Base-by-base conservation (phyloP, 164 flowering plant genomes). In the Paratinospora sagittata region DNA sequence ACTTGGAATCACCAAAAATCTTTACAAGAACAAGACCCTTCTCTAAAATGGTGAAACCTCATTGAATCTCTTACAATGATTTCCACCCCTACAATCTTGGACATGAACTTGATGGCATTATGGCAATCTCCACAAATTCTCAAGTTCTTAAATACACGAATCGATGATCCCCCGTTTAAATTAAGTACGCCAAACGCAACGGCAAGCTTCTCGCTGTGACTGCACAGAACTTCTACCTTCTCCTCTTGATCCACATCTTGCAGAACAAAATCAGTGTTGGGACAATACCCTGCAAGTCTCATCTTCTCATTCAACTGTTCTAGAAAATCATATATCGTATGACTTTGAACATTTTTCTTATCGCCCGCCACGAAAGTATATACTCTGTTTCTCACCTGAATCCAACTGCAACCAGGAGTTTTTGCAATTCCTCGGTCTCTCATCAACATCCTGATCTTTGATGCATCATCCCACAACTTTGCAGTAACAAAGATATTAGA, bases 71-170 rank as follows among this genome's bases (percentile, higher is more conserved):
- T 82, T 3, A 87, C 82, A 65, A 75, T 80, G 61, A 87, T 85
- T 23, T 76, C 71, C 60, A 81, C 65, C 8, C 83, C 84, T 58
- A 81, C 78, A 77, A 78, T 78, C 78, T 85, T 84, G 63, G 86
- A 76, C 45, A 83, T 79, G 73, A 80, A 85, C 75, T 85, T 85
- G 13, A 85, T 85, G 68, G 83, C 82, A 79, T 65, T 83, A 70
- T 85, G 90, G 64, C 91, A 87, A 61, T 85, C 88, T 12, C 84
- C 88, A 71, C 87, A 85, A 69, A 87, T 83, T 65, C 90, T 78
- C 73, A 87, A 77, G 73, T 88, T 88, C 77, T 88, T 86, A 45
- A 83, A 82, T 34, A 88, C 89, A 45, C 79, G 76, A 70, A 86
- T 60, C 5, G 85, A 70, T 13, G 82, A 79, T 71, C 77, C 79